Conservation (phyloP, 1,139 yeast genomes). For the Geotrichum macrosporum region DNA sequence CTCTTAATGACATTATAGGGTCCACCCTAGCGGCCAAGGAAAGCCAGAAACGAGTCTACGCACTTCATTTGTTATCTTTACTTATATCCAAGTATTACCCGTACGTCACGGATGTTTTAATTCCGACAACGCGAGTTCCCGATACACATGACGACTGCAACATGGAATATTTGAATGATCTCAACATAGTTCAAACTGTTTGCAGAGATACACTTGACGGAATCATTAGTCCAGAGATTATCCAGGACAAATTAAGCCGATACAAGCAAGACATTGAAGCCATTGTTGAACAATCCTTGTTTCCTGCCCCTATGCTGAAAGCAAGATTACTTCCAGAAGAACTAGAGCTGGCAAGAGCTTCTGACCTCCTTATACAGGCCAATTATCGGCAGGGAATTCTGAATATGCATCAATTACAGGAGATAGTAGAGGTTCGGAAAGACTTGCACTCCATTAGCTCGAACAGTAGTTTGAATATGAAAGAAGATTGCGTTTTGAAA, state of each 20-base stretch:
- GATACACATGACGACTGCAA: background rate
- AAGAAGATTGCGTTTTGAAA: constrained; percentile 1
- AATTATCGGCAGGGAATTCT: constrained; percentile 10
- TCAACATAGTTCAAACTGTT: constrained; percentile 10
- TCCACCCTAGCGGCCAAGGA: constrained; percentile 25
- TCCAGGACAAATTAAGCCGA: background rate
- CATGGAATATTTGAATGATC: constrained; percentile 3
- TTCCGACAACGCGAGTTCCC: constrained; percentile 13
- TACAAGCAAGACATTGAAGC: constrained; percentile 11
- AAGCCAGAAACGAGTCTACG: constrained; percentile 23
- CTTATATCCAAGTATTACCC: constrained; percentile 32
- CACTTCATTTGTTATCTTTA: constrained; percentile 29
- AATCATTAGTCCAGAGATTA: background rate
- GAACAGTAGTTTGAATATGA: background rate
- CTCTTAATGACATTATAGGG: constrained; percentile 27
- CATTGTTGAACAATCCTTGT: background rate
- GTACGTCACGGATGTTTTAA: constrained; percentile 24
- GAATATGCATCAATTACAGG: constrained; percentile 1
- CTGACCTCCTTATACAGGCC: background rate
- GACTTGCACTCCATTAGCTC: no score
- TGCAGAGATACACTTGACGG: constrained; percentile 6
- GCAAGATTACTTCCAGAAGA: constrained; percentile 13
- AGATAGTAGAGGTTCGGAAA: no score
- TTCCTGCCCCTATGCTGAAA: constrained; percentile 5
- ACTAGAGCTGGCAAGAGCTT: background rate